A percentile compares a stretch with the other conserved stretches of the same genome.
These are phyloP conservation scores for Thermoascus crustaceus DNA, from an alignment of 2,329 filamentous ascomycete genomes.

Conservation along the genomic window DNA sequence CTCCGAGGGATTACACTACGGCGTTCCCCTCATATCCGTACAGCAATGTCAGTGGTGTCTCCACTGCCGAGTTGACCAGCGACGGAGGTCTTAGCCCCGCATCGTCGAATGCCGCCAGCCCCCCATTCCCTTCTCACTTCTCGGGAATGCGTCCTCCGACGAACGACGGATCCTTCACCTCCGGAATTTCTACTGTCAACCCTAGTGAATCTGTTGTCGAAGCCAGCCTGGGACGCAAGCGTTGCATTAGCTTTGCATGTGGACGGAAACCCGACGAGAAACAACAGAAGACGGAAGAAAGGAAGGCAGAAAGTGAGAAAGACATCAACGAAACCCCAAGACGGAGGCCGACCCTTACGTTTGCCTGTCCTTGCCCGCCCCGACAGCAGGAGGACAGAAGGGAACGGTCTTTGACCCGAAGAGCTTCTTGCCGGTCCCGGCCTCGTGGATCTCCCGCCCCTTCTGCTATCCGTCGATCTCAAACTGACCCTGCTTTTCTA, in stretches of 20 bases:
- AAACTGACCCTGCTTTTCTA: conserved; percentile 11
- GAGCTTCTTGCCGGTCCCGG: conserved; percentile 18
- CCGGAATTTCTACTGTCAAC: conserved; percentile 27
- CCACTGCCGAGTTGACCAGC: conserved; percentile 87
- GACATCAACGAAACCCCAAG: conserved; percentile 24
- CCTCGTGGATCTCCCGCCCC: conserved; percentile 35
- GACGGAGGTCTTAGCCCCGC: conserved; percentile 85
- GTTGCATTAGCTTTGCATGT: conserved; percentile 90
- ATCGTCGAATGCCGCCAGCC: conserved; percentile 80
- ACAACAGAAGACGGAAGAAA: conserved; percentile 20
- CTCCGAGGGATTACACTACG: no score
- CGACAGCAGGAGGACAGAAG: conserved; percentile 15
- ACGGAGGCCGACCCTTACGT: conserved; percentile 40
- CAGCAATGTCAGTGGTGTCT: conserved; percentile 72
- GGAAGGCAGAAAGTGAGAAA: conserved; percentile 11
- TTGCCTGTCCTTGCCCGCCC: conserved; percentile 38
- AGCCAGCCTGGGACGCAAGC: conserved; percentile 63
- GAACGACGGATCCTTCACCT: conserved; percentile 9
- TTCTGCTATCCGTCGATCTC: conserved; percentile 20
- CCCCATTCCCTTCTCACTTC: conserved; percentile 53
- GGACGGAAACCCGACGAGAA: conserved; percentile 51
- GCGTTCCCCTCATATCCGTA: conserved; percentile 43
- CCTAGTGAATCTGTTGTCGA: conserved; percentile 50
- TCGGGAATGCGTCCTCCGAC: conserved; percentile 15
- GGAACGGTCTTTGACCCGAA: conserved; percentile 21